Evolutionary conservation across 164 flowering plant species (phyloP).

Genomic region (Tetrastigma voinierianum): DNA sequence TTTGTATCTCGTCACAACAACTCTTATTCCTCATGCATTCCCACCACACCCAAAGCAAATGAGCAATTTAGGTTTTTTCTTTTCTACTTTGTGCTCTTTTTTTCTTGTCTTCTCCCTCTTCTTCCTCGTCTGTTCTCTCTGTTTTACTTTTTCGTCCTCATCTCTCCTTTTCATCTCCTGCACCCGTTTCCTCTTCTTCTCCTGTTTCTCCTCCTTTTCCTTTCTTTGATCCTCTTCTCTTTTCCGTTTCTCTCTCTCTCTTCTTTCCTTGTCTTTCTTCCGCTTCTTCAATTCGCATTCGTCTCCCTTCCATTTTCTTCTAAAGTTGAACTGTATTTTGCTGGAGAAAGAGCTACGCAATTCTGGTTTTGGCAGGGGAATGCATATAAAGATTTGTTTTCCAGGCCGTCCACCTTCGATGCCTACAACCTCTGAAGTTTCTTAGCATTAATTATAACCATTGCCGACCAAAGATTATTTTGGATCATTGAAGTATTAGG

Average conservation of each 20-base stretch:
- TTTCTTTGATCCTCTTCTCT: conserved; percentile 1
- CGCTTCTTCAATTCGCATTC: conserved; percentile 21
- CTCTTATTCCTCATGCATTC: no score
- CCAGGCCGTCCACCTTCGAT: no score
- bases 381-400: background rate
- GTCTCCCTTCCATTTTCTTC: conserved; percentile 15
- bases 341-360: background rate
- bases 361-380: background rate
- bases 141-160: background rate
- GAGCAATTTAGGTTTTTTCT: background rate
- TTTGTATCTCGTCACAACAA: no score
- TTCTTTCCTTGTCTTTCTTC: conserved; percentile 17
- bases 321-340: conserved; percentile 17
- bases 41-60: no score
- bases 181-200: background rate
- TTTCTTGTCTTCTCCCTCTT: conserved; percentile 7
- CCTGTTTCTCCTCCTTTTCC: background rate
- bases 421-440: no score
- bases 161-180: conserved; percentile 7
- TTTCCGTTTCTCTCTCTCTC: conserved; percentile 2
- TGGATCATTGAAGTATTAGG: no score
- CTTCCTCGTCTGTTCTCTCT: background rate
- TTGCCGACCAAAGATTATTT: no score
- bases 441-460: no score
- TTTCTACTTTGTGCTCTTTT: conserved; percentile 4